phyloP scores from a whole-genome alignment of 2,329 filamentous ascomycete species.

The Colletotrichum nymphaeae region DNA sequence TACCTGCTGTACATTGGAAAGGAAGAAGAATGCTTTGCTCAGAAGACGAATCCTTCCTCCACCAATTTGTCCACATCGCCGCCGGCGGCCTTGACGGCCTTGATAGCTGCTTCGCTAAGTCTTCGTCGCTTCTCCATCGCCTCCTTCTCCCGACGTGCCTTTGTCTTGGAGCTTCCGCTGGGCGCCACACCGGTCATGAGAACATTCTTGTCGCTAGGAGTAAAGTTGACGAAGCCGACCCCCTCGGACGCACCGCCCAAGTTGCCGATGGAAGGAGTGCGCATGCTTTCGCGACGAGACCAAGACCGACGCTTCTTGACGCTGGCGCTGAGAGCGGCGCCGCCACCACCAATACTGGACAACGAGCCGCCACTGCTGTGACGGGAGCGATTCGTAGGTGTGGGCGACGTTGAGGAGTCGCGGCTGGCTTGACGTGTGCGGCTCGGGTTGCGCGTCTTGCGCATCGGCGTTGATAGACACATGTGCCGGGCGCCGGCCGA shows the following conservation, averaged over 20 bases:
- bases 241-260: constrained; percentile 44
- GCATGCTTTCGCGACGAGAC: constrained; percentile 42
- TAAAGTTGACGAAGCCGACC: constrained; percentile 89
- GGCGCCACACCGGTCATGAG: constrained; percentile 93
- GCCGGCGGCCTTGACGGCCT: constrained; percentile 76
- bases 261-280: constrained; percentile 43
- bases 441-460: constrained; percentile 56
- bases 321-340: constrained; percentile 52
- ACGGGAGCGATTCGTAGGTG: constrained; percentile 48
- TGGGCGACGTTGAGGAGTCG: constrained; percentile 48
- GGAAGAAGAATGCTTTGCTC: constrained; percentile 16
- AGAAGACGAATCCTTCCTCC: constrained; percentile 62
- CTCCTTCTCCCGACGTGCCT: constrained; percentile 90
- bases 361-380: constrained; percentile 53
- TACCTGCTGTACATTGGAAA: background rate
- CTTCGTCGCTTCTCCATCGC: constrained; percentile 79
- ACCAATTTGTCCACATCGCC: constrained; percentile 70
- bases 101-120: constrained; percentile 75
- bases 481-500: constrained; percentile 65
- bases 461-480: constrained; percentile 50
- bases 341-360: constrained; percentile 41
- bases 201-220: constrained; percentile 79
- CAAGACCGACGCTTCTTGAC: constrained; percentile 51
- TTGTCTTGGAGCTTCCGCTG: constrained; percentile 92
- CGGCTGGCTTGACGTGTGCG: constrained; percentile 39